Base-by-base conservation (phyloP, 495 filamentous ascomycete species). In the Darksidea phi region DNA sequence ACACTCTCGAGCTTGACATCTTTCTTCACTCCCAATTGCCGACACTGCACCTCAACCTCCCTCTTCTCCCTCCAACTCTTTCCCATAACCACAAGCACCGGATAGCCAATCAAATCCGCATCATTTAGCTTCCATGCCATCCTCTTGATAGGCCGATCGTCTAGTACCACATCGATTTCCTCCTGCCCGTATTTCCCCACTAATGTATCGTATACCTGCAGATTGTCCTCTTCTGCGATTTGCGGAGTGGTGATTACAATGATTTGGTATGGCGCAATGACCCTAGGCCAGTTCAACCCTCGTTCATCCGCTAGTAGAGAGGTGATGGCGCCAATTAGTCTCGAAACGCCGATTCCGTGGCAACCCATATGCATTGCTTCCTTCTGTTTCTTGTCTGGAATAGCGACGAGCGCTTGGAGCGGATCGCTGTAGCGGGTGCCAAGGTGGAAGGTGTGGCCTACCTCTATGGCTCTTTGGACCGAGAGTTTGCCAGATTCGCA, bases 371-470 rank as follows among this genome's bases (percentile, higher is more conserved):
- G 82, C 73, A 97, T 80, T 0, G 85, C 76, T 0, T 83, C 79
- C 25, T 71, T 72, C 43, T 18, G 67, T 47, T 48, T 66, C 69
- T 67, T 55, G 50, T 53, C 32, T n/a, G 53, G 65, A 34, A 48
- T 58, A 6, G 76, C 72, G 8, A 92, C 79, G 3, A 71, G 78
- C 1, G 89, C 88, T 23, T 81, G 72, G 2, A 97, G 78, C 0
- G 90, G 86, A 18, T 83, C 76, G 28, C 86, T 91, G 75, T 98
- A 98, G 25, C 91, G 82, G 0, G 89, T 93, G 17, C 93, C 92
- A 1, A 98, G 86, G 72, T 93, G 84, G 74, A 98, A 98, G 0
- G 94, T 97, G 71, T 98, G 94, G 11, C 90, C 94, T 0, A 98
- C 79, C 72, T 98, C 94, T 32, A 97, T 84, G 1, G 90, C 89